phyloP scores from a whole-genome alignment of 2,329 filamentous ascomycete genomes.

The Exophiala dermatitidis region DNA sequence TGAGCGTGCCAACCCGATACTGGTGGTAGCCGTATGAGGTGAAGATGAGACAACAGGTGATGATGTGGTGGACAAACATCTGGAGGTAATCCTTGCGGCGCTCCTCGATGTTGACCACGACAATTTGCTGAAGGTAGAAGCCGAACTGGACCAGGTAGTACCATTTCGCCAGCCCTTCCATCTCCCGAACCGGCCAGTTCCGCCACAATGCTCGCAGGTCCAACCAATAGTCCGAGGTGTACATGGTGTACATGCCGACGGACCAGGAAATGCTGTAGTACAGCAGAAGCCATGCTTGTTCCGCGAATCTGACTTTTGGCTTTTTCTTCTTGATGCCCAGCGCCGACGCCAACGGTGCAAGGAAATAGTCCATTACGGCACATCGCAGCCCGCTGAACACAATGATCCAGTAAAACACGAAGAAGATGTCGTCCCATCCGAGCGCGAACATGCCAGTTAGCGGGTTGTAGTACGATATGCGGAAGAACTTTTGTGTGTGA shows the following conservation, averaged over 20 bases:
- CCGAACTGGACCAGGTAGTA: constrained; percentile 87
- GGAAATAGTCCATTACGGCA: constrained; percentile 75
- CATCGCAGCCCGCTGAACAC: constrained; percentile 83
- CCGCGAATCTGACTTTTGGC: constrained; percentile 73
- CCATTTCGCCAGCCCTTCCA: constrained; percentile 68
- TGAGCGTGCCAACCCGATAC: constrained; percentile 79
- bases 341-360: constrained; percentile 66
- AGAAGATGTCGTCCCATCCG: constrained; percentile 71
- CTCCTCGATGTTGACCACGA: constrained; percentile 92
- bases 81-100: constrained; percentile 90
- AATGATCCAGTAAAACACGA: constrained; percentile 71
- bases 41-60: constrained; percentile 74
- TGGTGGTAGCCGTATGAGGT: constrained; percentile 80
- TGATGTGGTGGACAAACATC: constrained; percentile 91
- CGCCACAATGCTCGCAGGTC: constrained; percentile 74
- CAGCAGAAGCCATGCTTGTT: constrained; percentile 84
- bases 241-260: constrained; percentile 76
- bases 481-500: constrained; percentile 81
- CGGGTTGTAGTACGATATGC: constrained; percentile 73
- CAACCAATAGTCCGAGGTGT: constrained; percentile 68
- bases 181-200: constrained; percentile 71
- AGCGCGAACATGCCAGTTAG: constrained; percentile 62
- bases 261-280: constrained; percentile 80
- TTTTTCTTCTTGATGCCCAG: constrained; percentile 68
- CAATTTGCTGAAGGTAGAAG: constrained; percentile 90